Conservation (phyloP, 192 early-diverging fungal genomes). For the Coemansia sp. region DNA sequence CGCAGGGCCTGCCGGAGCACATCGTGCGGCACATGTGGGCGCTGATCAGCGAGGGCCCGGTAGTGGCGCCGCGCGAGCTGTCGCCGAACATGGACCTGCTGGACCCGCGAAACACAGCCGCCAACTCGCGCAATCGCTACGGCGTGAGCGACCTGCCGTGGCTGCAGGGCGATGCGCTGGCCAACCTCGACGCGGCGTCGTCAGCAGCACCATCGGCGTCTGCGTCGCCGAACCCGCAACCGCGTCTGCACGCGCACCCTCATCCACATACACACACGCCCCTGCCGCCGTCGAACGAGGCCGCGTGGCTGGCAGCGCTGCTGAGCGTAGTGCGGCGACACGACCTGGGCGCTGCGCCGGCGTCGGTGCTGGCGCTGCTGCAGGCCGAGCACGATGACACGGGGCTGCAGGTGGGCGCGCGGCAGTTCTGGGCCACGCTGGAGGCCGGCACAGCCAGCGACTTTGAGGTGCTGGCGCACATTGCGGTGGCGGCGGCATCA, state of each 20-base stretch:
- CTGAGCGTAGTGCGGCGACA: constrained; percentile 14
- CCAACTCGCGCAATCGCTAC: neutral
- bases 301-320: constrained; percentile 2
- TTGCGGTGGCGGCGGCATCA: constrained; percentile 26
- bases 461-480: constrained; percentile 48
- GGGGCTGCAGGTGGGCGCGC: constrained; percentile 22
- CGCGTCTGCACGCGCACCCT: neutral
- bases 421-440: constrained; percentile 46
- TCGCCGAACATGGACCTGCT: constrained; percentile 27
- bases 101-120: constrained; percentile 25
- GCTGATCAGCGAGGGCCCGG: constrained; percentile 13
- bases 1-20: constrained; percentile 28
- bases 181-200: neutral
- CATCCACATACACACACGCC: neutral
- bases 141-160: neutral
- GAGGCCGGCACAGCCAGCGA: constrained; percentile 26
- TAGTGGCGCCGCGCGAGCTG: constrained; percentile 8
- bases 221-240: neutral
- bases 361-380: constrained; percentile 26
- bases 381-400: constrained; percentile 27
- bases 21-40: constrained; percentile 34
- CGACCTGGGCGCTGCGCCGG: constrained; percentile 4
- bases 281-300: neutral
- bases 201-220: neutral
- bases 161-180: constrained; percentile 18